Base-by-base conservation (phyloP, 768 basidiomycete genomes). In the Panaeolus cyanescens region DNA sequence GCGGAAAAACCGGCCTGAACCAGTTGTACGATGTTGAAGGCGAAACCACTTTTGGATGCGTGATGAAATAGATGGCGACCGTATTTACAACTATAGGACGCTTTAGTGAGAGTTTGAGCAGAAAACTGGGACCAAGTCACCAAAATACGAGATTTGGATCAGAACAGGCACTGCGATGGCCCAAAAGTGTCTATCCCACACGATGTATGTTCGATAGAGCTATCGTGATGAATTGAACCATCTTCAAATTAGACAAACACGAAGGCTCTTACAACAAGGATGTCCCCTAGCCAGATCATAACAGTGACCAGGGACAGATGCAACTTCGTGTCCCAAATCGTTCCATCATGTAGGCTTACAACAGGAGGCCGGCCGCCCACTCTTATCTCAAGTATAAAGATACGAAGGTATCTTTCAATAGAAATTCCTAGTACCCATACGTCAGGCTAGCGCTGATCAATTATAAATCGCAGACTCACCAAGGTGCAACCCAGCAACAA, bases 1-100 rank as follows among this genome's bases (percentile, higher is more conserved):
- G 45, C 9, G 45, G 45, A 30, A 50, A 50, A 4, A 50, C 45
- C 1, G 45, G 45, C 15, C n/a, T 22, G 15, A 25, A 50, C 45
- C 45, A 50, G 25, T 12, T n/a, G n/a, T n/a, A n/a, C n/a, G n/a
- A n/a, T 25, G 39, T 54, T 10, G 32, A 17, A 9, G 37, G 59
- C 22, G 64, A 50, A 54, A 62, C 53, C 19, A 55, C 53, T 8
- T 54, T 50, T 30, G 65, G 65, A 54, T 68, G 67, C 9, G 64
- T 66, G 28, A 63, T 66, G 61, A 65, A 67, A 54, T 60, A 65
- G 9, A 71, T 54, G 0, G 68, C 32, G 0, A 58, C 42, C 12
- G 62, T 58, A 45, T 67, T 71, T 8, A 59, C 59, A 34, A 33
- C 61, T 65, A 22, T 37, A 12, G 5, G 12, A 2, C 3, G 12